phyloP scores from a whole-genome alignment of 78 protist species.

The Guillardia theta region DNA sequence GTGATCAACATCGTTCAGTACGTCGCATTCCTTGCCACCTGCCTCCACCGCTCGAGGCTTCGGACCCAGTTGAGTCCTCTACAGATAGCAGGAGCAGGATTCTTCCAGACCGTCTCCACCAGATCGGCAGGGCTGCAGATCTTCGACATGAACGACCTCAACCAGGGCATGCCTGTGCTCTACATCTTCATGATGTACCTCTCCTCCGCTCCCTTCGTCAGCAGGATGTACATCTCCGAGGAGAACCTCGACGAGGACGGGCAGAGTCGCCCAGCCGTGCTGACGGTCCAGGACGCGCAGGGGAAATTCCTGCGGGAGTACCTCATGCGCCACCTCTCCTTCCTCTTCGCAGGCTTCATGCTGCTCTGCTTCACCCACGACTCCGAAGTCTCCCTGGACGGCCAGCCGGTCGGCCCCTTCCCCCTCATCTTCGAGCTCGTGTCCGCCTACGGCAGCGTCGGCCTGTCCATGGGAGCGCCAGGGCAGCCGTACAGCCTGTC shows the following conservation, averaged over 20 bases:
- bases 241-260: neutral
- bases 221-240: neutral
- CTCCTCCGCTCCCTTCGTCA: neutral
- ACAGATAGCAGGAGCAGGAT: neutral
- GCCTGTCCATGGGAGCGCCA: neutral
- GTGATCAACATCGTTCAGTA: neutral
- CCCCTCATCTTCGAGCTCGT: neutral
- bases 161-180: neutral
- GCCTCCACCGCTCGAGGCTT: neutral
- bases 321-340: neutral
- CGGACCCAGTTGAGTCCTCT: neutral
- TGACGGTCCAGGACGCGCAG: neutral
- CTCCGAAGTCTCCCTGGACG: neutral
- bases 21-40: neutral
- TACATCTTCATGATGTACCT: neutral
- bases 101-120: neutral
- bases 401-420: neutral
- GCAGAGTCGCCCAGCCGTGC: neutral
- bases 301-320: neutral
- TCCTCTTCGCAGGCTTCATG: neutral
- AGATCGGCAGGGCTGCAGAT: neutral
- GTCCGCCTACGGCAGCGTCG: constrained; percentile 27
- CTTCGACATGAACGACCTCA: neutral
- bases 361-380: neutral
- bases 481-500: neutral